Conservation (phyloP, 2,329 filamentous ascomycete genomes). For the Leptosphaerulina australis region DNA sequence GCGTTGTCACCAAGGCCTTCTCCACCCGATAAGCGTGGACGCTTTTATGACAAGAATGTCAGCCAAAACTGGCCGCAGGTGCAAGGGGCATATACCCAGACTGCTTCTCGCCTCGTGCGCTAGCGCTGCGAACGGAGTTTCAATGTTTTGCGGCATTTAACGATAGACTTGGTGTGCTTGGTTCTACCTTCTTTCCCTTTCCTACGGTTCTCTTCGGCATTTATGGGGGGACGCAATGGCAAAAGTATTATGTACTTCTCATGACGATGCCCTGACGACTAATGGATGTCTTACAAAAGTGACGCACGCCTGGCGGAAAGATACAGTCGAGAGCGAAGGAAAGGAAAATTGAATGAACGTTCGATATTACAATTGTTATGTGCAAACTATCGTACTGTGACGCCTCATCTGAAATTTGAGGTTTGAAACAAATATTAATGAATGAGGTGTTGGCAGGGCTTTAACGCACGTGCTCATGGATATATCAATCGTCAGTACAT, state of each 20-base stretch:
- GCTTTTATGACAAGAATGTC: constrained; percentile 19
- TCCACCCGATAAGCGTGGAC: constrained; percentile 71
- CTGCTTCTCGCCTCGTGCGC: constrained; percentile 26
- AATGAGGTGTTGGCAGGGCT: no score
- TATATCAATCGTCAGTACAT: no score
- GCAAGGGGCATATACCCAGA: constrained; percentile 37
- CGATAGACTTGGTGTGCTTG: constrained; percentile 46
- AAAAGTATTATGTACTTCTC: constrained; percentile 40
- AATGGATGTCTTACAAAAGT: constrained; percentile 34
- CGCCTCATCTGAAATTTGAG: background rate
- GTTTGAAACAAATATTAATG: constrained; percentile 44
- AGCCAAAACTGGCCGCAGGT: constrained; percentile 32
- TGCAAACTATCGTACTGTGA: background rate
- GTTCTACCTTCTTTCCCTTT: constrained; percentile 31
- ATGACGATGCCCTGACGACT: constrained; percentile 39
- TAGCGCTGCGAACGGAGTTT: constrained; percentile 37
- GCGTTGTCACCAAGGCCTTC: constrained; percentile 98
- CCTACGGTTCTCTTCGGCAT: constrained; percentile 35
- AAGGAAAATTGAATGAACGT: constrained; percentile 24
- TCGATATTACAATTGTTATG: constrained; percentile 14
- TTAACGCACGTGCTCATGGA: no score
- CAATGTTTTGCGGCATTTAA: constrained; percentile 41
- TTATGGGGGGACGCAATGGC: constrained; percentile 33
- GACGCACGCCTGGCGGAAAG: constrained; percentile 25
- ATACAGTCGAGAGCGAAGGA: constrained; percentile 21